Evolutionary conservation across 2,329 filamentous ascomycete species (phyloP), one percentile per base, ranked within the genome.

Genomic region (Aspergillus chevalieri): DNA sequence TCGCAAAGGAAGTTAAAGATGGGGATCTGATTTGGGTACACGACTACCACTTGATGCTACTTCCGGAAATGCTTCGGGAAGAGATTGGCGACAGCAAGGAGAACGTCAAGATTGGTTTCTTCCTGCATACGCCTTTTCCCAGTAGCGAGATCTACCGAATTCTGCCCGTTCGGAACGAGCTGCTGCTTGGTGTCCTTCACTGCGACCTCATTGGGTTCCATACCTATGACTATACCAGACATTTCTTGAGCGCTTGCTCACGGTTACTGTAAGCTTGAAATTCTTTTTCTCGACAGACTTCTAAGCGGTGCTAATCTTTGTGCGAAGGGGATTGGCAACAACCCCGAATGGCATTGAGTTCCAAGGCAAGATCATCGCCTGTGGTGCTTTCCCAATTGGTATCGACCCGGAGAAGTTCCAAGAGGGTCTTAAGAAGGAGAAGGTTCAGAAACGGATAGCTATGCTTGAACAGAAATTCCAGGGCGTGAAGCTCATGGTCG

Each of bases 131-230:
- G 0, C 92, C 93, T 0, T 98, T 97, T 73, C 93, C 93, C 10
- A 95, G 89, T 67, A 94, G 88, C 60, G 92, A 97, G 71, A 95
- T 97, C 64, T 97, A 96, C 74, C 84, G 93, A 55, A 96, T 97
- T 57, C 77, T 97, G 7, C 93, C 93, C 1, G 92, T 97, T 26
- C 83, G 93, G 55, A 90, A 95, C 66, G 85, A 89, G 62, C 84
- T 97, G 46, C 80, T 98, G 42, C 79, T 86, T 44, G 91, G 93
- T 49, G 83, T 97, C 36, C 78, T 98, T 30, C 87, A 95, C 67
- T 95, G 92, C 74, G 93, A 97, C 67, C 76, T 98, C 52, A 89
- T 97, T 65, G 93, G 93, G 28, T 97, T 98, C 77, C 93, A 98
- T 72, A 98, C 93, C 24, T 97, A 96, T 74, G 92, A 97, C 73